Percentiles rank a stretch among this genome's conserved stretches.
Evolutionary conservation across 768 basidiomycete genomes (phyloP).

Genomic region (Udeniomyces megalosporus): DNA sequence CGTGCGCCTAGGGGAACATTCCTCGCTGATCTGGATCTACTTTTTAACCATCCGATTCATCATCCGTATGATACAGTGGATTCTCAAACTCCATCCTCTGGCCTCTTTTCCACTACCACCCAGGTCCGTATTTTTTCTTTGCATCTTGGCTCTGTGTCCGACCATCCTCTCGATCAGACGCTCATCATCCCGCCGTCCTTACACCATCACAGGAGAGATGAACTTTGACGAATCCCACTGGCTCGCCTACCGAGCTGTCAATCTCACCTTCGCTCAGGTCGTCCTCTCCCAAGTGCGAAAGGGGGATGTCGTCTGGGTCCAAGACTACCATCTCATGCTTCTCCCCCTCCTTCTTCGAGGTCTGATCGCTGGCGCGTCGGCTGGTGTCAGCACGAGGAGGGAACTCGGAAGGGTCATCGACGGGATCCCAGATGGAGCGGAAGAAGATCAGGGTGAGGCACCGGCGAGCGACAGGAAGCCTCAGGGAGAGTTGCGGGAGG

Average conservation of each 20-base stretch:
- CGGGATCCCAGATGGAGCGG: conserved; percentile 5
- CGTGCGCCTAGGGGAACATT: no score
- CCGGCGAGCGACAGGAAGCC: conserved; percentile 1
- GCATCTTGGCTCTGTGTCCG: background rate
- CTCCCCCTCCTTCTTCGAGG: conserved; percentile 87
- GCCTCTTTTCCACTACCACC: conserved; percentile 99
- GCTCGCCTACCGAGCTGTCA: conserved; percentile 93
- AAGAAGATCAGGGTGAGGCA: conserved; percentile 13
- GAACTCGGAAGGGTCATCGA: conserved; percentile 14
- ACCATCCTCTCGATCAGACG: background rate
- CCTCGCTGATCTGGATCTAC: no score
- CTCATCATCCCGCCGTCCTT: background rate
- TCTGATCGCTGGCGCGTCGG: conserved; percentile 37
- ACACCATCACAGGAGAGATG: conserved; percentile 54
- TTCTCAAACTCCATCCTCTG: conserved; percentile 99
- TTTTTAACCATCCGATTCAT: background rate
- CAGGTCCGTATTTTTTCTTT: conserved; percentile 31
- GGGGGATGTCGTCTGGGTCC: conserved; percentile 96
- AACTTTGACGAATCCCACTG: conserved; percentile 98
- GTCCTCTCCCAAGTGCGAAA: conserved; percentile 62
- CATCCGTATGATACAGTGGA: conserved; percentile 45
- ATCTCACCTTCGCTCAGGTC: conserved; percentile 80
- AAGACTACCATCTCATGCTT: conserved; percentile 95
- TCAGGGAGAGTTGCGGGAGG: conserved; percentile 2
- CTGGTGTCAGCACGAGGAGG: conserved; percentile 1